Base-by-base conservation (phyloP, 1,139 yeast species). In the Scheffersomyces titani region DNA sequence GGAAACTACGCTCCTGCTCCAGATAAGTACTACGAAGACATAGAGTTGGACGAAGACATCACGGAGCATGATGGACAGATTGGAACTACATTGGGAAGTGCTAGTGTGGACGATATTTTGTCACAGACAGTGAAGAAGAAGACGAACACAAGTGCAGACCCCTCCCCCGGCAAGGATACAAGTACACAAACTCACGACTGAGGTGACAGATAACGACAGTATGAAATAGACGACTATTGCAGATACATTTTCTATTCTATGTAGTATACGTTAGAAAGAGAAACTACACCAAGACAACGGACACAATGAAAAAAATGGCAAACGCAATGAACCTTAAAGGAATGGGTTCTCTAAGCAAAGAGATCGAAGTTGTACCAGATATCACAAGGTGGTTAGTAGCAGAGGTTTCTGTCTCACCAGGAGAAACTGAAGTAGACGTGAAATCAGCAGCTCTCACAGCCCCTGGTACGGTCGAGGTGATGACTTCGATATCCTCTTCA, bases 101-200 rank as follows among this genome's bases (percentile, higher is more conserved):
- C 60, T 6, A 73, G 74, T 64, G 64, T 59, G 18, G 72, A 70
- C 47, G 76, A 76, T n/a, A n/a, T 47, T 75, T 76, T 57, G 71
- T 79, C 44, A 77, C 82, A 56, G 82, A 72, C 45, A 79, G 83
- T 61, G 86, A 82, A 54, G 85, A 81, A 36, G 86, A 82, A 56
- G 66, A 61, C 20, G 57, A 48, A 51, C 53, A 11, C 40, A 30
- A 9, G 40, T 30, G 4, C 40, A 30, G 16, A 30, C 40, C 13
- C 40, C 40, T 7, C 40, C 40, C 13, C 40, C 40, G 16, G 40
- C 40, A 6, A 30, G 16, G 40, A 30, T 30, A 30, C 40, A 30
- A 30, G 40, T 11, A 30, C 16, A 30, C 40, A 16, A 30, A 30
- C 16, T 30, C 40, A 30, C 40, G 40, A 30, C 40, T 30, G 40